These are phyloP conservation scores for Neonectria hederae DNA, from an alignment of 2,329 filamentous ascomycete genomes.

Conservation along the genomic window DNA sequence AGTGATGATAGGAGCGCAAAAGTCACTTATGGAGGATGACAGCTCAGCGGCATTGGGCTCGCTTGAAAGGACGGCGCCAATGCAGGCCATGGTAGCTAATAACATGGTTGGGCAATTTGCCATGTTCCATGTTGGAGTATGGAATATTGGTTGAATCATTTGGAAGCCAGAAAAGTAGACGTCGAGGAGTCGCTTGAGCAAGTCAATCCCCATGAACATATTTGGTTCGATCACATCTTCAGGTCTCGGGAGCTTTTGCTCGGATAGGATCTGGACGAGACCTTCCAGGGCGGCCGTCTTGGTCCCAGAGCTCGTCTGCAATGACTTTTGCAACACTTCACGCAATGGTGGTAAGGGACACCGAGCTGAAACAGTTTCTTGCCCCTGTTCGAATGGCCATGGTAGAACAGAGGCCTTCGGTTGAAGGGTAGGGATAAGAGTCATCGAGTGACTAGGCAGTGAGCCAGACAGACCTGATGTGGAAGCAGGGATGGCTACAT, in stretches of 20 bases:
- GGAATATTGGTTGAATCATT: constrained; percentile 43
- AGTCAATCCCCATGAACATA: constrained; percentile 28
- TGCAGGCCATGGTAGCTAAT: constrained; percentile 43
- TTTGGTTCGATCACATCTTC: constrained; percentile 26
- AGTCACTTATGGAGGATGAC: constrained; percentile 35
- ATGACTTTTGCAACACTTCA: constrained; percentile 28
- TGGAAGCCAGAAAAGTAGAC: constrained; percentile 43
- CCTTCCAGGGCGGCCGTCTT: constrained; percentile 23
- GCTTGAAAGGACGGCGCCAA: constrained; percentile 40
- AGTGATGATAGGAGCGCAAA: constrained; percentile 42
- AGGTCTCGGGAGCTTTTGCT: constrained; percentile 28
- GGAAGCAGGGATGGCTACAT: background rate
- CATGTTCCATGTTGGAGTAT: constrained; percentile 43
- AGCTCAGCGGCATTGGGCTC: constrained; percentile 27
- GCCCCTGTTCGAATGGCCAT: constrained; percentile 37
- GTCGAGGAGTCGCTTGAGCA: constrained; percentile 37
- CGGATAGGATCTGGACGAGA: constrained; percentile 38
- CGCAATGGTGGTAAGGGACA: constrained; percentile 33
- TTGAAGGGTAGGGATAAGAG: background rate
- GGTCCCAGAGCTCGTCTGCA: background rate
- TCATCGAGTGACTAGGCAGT: background rate
- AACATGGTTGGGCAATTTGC: constrained; percentile 36
- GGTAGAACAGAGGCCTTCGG: constrained; percentile 10
- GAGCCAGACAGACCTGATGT: background rate
- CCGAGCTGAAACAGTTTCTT: constrained; percentile 20